phyloP scores from a whole-genome alignment of 306 rosid genomes.

The Quercus engelmannii region DNA sequence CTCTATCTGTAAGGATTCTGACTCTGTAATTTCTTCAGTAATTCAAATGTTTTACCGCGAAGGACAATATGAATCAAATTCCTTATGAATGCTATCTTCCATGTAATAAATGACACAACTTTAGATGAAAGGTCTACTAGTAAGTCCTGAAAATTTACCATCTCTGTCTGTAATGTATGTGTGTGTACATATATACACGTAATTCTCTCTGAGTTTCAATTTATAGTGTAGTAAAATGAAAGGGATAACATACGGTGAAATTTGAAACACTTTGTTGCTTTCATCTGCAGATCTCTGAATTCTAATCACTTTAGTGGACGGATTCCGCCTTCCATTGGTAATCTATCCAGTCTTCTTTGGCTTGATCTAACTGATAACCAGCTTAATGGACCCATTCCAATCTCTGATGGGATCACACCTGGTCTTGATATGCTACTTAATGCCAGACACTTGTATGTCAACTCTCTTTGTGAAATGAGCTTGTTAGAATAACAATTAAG shows the following conservation, averaged over 20 bases:
- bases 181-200: too few relatives aligned
- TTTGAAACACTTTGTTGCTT: neutral
- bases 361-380: constrained; percentile 42
- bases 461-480: neutral
- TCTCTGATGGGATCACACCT: constrained; percentile 11
- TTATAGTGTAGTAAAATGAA: too few relatives aligned
- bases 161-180: too few relatives aligned
- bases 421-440: constrained; percentile 29
- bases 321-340: constrained; percentile 49
- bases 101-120: too few relatives aligned
- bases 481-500: too few relatives aligned
- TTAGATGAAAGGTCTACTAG: too few relatives aligned
- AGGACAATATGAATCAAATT: too few relatives aligned
- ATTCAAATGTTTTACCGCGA: too few relatives aligned
- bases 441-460: constrained; percentile 41
- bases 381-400: constrained; percentile 40
- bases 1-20: constrained; percentile 35
- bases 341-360: constrained; percentile 34
- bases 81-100: too few relatives aligned
- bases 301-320: constrained; percentile 31
- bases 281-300: constrained; percentile 44
- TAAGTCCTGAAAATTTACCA: too few relatives aligned
- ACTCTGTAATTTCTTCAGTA: neutral
- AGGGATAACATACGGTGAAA: too few relatives aligned
- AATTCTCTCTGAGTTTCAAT: too few relatives aligned